phyloP scores from a whole-genome alignment of 441 rosid genomes.

The Metrosideros polymorpha region DNA sequence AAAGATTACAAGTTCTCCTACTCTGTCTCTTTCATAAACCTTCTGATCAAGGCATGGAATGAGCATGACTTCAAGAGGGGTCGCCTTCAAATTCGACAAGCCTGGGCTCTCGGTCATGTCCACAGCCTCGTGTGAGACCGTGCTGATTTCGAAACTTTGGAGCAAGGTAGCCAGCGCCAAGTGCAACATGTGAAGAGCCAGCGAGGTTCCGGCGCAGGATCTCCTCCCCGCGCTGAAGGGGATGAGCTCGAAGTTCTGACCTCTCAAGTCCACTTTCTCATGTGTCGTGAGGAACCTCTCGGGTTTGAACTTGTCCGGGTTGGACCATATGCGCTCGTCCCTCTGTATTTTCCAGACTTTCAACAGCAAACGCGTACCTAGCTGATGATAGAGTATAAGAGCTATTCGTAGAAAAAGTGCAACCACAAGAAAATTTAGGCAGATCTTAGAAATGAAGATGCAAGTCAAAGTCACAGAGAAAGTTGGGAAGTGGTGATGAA shows the following conservation, averaged over 20 bases:
- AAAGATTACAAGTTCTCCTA: not conserved
- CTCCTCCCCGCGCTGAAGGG: conserved; percentile 19
- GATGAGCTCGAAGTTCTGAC: conserved; percentile 16
- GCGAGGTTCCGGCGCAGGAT: conserved; percentile 13
- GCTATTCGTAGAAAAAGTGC: not conserved
- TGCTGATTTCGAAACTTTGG: conserved; percentile 20
- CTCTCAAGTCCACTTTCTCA: conserved; percentile 5
- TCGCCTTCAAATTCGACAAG: conserved; percentile 15
- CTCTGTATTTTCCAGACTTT: conserved; percentile 13
- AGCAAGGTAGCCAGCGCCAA: conserved; percentile 21
- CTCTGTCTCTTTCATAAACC: conserved; percentile 6
- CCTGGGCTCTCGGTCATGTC: conserved; percentile 26
- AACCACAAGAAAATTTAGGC: not conserved
- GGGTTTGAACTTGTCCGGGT: conserved; percentile 17
- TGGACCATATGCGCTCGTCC: conserved; percentile 18
- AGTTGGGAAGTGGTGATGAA: not conserved
- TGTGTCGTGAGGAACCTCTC: conserved; percentile 24
- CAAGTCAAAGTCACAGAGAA: not conserved
- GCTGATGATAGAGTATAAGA: not conserved
- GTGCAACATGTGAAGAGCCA: conserved; percentile 14
- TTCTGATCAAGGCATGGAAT: conserved; percentile 20
- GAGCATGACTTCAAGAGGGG: conserved; percentile 20
- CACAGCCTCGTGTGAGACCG: conserved; percentile 2
- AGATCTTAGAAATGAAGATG: not conserved
- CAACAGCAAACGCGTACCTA: conserved; percentile 18